Evolutionary conservation across 2,329 filamentous ascomycete genomes (phyloP).

Genomic region (Sclerotinia sclerotiorum): DNA sequence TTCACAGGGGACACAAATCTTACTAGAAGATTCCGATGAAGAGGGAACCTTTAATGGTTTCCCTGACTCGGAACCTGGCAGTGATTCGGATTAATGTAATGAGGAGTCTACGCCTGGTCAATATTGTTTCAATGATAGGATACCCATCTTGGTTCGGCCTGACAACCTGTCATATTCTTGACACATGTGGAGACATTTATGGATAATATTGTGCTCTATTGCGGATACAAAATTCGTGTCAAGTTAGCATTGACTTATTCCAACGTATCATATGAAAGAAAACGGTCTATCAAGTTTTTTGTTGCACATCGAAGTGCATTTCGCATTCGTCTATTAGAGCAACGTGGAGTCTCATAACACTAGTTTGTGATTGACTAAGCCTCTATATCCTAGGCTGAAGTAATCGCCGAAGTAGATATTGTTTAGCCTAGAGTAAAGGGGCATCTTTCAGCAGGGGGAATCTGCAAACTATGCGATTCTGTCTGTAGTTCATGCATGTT

Average conservation of each 20-base stretch:
- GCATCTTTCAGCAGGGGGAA: not conserved
- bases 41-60: conserved; percentile 62
- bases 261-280: conserved; percentile 17
- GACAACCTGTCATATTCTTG: conserved; percentile 1
- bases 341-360: conserved; percentile 3
- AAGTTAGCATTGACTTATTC: conserved; percentile 9
- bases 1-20: conserved; percentile 32
- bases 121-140: not conserved
- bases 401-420: not conserved
- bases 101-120: not conserved
- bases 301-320: conserved; percentile 22
- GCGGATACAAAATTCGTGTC: conserved; percentile 9
- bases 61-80: conserved; percentile 43
- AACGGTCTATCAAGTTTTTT: conserved; percentile 5
- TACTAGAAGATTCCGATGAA: conserved; percentile 46
- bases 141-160: not conserved
- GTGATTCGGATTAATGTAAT: conserved; percentile 37
- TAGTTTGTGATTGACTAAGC: not conserved
- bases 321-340: conserved; percentile 23
- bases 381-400: conserved; percentile 5
- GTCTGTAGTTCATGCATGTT: conserved; percentile 5
- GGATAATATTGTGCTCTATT: conserved; percentile 7
- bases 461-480: not conserved
- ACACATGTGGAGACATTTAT: conserved; percentile 17
- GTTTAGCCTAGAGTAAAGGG: not conserved